A percentile compares a stretch with the other conserved stretches of the same genome.
These are phyloP conservation scores for Gnomoniopsis sp. DNA, from an alignment of 2,329 filamentous ascomycete genomes.

Conservation along the genomic window DNA sequence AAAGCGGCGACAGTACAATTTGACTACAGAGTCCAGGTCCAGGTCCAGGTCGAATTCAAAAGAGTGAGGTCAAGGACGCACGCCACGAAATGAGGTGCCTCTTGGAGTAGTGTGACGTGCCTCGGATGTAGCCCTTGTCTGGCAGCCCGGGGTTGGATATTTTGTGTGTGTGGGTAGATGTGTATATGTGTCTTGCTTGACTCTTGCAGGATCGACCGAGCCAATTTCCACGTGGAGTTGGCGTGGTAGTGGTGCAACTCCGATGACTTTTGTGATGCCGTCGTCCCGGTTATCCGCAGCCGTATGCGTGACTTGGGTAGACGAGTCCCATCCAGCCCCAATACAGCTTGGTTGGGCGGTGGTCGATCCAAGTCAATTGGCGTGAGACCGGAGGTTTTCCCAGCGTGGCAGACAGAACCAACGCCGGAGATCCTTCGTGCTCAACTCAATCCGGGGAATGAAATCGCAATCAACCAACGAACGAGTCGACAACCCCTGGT, in stretches of 20 bases:
- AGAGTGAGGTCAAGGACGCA: neutral
- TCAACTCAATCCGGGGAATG: too few relatives aligned
- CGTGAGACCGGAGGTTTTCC: too few relatives aligned
- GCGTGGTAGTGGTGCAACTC: neutral
- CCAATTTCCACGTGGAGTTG: slow-evolving; percentile 11
- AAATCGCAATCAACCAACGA: too few relatives aligned
- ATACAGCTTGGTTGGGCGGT: too few relatives aligned
- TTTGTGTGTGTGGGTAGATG: neutral
- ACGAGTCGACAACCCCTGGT: too few relatives aligned
- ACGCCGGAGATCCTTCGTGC: too few relatives aligned
- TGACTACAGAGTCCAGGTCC: neutral
- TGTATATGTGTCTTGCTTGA: too few relatives aligned
- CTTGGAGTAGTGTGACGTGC: slow-evolving; percentile 4
- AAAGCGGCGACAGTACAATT: neutral
- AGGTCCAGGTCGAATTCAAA: neutral
- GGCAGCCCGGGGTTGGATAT: neutral
- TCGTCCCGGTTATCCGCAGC: too few relatives aligned
- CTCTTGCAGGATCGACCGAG: slow-evolving; percentile 12
- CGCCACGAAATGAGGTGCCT: neutral
- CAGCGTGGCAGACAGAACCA: too few relatives aligned
- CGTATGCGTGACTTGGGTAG: too few relatives aligned
- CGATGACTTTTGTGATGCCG: neutral
- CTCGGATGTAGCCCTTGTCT: slow-evolving; percentile 12
- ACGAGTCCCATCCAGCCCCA: too few relatives aligned
- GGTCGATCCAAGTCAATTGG: too few relatives aligned